phyloP scores from a whole-genome alignment of 73 alveolate species.

The Tetrahymena borealis region DNA sequence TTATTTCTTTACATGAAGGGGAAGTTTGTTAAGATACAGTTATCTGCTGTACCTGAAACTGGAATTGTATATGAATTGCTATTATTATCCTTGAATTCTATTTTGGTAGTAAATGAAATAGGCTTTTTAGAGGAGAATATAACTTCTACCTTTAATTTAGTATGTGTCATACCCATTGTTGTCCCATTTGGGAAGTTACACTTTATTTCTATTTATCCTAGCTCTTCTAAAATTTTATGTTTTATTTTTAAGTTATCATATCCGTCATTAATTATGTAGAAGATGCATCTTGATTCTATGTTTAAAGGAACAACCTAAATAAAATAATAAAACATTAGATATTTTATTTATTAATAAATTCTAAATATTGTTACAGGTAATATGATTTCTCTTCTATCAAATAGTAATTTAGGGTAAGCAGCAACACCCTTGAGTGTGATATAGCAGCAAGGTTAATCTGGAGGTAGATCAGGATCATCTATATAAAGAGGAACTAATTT shows the following conservation, averaged over 20 bases:
- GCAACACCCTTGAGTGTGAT: conserved; percentile 94
- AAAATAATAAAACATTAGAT: not conserved
- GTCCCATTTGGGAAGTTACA: conserved; percentile 80
- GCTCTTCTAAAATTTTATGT: conserved; percentile 75
- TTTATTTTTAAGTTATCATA: conserved; percentile 91
- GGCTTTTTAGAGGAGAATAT: conserved; percentile 83
- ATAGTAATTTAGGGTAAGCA: conserved; percentile 89
- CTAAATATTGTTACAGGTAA: conserved; percentile 60
- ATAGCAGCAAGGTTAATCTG: conserved; percentile 67
- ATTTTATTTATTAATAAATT: not conserved
- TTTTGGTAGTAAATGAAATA: conserved; percentile 90
- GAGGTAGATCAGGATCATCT: conserved; percentile 57
- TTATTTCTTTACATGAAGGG: conserved; percentile 79
- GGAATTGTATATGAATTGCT: conserved; percentile 81
- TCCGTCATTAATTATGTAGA: conserved; percentile 90
- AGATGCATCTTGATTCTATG: conserved; percentile 80
- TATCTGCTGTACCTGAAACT: conserved; percentile 95
- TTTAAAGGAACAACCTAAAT: conserved; percentile 76
- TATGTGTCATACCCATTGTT: conserved; percentile 75
- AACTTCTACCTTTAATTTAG: conserved; percentile 83
- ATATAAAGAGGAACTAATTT: conserved; percentile 76
- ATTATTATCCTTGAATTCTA: conserved; percentile 92
- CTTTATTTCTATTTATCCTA: conserved; percentile 62
- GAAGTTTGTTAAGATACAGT: conserved; percentile 82
- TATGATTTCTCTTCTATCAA: conserved; percentile 92